phyloP scores from a whole-genome alignment of 2,329 filamentous ascomycete species.

The Camptophora hylomeconis region DNA sequence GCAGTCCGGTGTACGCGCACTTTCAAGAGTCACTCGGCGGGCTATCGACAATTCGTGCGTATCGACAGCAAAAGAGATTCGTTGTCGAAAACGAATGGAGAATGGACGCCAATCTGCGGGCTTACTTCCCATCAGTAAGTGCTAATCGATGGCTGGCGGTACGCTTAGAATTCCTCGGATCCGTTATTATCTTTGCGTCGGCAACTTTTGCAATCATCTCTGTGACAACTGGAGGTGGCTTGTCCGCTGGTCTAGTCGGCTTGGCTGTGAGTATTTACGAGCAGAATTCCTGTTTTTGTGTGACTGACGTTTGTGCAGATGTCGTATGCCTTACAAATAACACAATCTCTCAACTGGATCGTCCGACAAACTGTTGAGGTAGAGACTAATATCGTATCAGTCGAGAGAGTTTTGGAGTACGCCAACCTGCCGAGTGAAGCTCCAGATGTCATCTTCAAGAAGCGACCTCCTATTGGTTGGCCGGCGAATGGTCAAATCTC shows the following conservation, averaged over 20 bases:
- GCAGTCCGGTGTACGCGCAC: slow-evolving; percentile 93
- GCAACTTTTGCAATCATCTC: slow-evolving; percentile 73
- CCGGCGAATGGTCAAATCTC: slow-evolving; percentile 76
- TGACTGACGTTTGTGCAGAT: slow-evolving; percentile 36
- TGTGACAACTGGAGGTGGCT: slow-evolving; percentile 51
- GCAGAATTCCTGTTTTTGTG: neutral
- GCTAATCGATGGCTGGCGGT: slow-evolving; percentile 91
- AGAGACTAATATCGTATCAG: slow-evolving; percentile 99
- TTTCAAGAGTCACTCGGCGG: slow-evolving; percentile 96
- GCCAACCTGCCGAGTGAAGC: slow-evolving; percentile 83
- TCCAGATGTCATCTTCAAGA: slow-evolving; percentile 80
- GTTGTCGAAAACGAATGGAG: slow-evolving; percentile 93
- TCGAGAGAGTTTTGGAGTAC: slow-evolving; percentile 95
- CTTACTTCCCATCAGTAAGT: slow-evolving; percentile 92
- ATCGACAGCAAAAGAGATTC: slow-evolving; percentile 77
- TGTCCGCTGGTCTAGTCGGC: slow-evolving; percentile 69
- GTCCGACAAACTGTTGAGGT: slow-evolving; percentile 97
- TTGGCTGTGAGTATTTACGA: slow-evolving; percentile 46
- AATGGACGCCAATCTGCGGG: slow-evolving; percentile 83
- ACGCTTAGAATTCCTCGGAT: slow-evolving; percentile 88
- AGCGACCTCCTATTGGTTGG: slow-evolving; percentile 80
- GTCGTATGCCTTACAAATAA: slow-evolving; percentile 96
- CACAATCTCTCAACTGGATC: slow-evolving; percentile 96
- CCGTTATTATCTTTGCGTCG: slow-evolving; percentile 77
- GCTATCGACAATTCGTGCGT: slow-evolving; percentile 89